These are phyloP conservation scores for Sugiyamaella lignohabitans DNA, from an alignment of 805 yeast species.

Conservation along the genomic window DNA sequence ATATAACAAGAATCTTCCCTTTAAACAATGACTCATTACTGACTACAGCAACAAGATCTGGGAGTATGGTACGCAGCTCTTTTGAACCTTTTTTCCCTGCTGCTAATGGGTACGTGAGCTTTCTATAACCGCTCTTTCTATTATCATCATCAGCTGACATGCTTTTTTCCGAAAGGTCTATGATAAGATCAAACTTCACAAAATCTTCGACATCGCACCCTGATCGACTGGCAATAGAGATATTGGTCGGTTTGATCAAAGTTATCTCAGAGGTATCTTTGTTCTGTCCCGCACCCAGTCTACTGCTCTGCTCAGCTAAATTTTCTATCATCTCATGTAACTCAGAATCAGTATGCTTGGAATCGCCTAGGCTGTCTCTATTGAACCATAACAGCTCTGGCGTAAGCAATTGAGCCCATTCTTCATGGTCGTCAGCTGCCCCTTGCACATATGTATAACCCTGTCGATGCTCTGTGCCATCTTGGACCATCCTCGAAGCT, in stretches of 20 bases:
- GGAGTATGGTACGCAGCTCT: constrained; percentile 44
- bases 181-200: constrained; percentile 10
- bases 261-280: neutral
- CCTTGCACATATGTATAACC: constrained; percentile 76
- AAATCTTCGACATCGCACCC: neutral
- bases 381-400: constrained; percentile 53
- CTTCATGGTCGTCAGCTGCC: constrained; percentile 90
- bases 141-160: neutral
- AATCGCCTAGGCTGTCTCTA: constrained; percentile 16
- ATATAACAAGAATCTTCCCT: constrained; percentile 40
- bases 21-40: constrained; percentile 5
- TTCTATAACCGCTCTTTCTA: too few species aligned
- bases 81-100: constrained; percentile 60
- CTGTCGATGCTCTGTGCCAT: constrained; percentile 43
- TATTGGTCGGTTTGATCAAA: constrained; percentile 1
- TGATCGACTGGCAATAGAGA: neutral
- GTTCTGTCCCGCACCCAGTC: neutral
- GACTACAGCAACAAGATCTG: constrained; percentile 35
- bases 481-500: constrained; percentile 56
- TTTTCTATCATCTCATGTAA: constrained; percentile 14
- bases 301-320: neutral
- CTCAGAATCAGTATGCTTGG: constrained; percentile 8
- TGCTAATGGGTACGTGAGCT: constrained; percentile 19
- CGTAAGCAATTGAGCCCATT: constrained; percentile 60
- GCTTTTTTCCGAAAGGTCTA: constrained; percentile 17